Conservation (phyloP, 169 alveolate genomes). For the Plasmodium inui region DNA sequence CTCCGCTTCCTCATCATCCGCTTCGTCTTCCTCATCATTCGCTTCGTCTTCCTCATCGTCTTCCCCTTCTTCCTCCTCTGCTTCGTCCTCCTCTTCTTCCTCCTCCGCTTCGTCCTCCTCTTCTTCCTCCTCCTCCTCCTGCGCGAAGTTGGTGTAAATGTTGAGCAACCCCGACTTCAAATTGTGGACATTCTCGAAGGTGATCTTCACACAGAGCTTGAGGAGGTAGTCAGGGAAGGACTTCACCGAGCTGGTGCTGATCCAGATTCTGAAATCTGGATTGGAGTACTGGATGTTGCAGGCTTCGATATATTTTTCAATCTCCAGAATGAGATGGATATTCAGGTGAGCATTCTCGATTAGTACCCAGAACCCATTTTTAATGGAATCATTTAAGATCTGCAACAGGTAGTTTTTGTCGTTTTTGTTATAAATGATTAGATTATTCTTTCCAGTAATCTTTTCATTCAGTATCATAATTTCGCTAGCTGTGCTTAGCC, state of each 20-base stretch:
- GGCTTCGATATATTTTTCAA: conserved; percentile 68
- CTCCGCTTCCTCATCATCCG: background rate
- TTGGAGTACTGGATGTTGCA: conserved; percentile 70
- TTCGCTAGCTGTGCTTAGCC: conserved; percentile 66
- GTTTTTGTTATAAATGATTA: conserved; percentile 63
- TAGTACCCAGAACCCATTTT: conserved; percentile 74
- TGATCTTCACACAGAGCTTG: conserved; percentile 63
- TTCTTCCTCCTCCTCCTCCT: conserved; percentile 10
- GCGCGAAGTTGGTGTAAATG: conserved; percentile 26
- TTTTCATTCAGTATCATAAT: conserved; percentile 66
- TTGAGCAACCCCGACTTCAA: conserved; percentile 46
- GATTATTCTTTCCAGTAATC: conserved; percentile 59
- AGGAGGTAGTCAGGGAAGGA: conserved; percentile 59
- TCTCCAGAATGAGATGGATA: conserved; percentile 58
- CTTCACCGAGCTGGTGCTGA: conserved; percentile 58
- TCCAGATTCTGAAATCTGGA: conserved; percentile 76
- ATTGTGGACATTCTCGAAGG: conserved; percentile 63
- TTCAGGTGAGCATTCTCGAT: conserved; percentile 74
- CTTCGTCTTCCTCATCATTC: background rate
- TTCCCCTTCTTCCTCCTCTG: background rate
- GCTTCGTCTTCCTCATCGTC: background rate
- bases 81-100: background rate
- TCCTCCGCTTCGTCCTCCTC: background rate
- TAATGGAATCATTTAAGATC: conserved; percentile 69
- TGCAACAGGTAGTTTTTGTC: conserved; percentile 43